Evolutionary conservation across 2,329 filamentous ascomycete genomes (phyloP).

Genomic region (Dactylellina cionopaga): DNA sequence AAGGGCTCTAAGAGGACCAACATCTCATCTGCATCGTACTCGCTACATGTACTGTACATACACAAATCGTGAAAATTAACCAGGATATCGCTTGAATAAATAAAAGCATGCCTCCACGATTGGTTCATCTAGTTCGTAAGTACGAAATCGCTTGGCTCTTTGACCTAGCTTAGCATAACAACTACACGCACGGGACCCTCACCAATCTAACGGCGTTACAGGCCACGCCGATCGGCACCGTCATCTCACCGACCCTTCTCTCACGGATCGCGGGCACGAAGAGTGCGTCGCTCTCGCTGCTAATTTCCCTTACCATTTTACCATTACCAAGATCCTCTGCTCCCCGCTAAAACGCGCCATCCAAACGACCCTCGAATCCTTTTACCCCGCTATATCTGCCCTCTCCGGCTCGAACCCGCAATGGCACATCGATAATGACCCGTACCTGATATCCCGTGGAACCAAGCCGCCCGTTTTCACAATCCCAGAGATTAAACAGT

Average conservation of each 20-base stretch:
- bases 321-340: conserved; percentile 57
- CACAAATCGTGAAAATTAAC: no score
- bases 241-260: conserved; percentile 54
- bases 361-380: conserved; percentile 58
- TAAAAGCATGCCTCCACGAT: conserved; percentile 28
- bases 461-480: conserved; percentile 55
- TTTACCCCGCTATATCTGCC: conserved; percentile 53
- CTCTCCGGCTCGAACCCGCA: conserved; percentile 45
- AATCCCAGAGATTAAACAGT: no score
- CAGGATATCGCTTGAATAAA: no score
- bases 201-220: no score
- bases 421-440: conserved; percentile 56
- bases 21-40: no score
- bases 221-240: conserved; percentile 55
- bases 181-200: no score
- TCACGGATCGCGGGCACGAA: conserved; percentile 51
- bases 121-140: conserved; percentile 35
- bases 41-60: no score
- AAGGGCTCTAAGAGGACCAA: no score
- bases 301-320: conserved; percentile 33
- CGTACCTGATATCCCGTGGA: conserved; percentile 58
- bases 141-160: neutral
- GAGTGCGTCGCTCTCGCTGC: conserved; percentile 52
- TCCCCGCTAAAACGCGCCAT: conserved; percentile 59
- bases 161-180: neutral